phyloP scores from a whole-genome alignment of 1,139 yeast species.

The Geotrichum bryndzae region DNA sequence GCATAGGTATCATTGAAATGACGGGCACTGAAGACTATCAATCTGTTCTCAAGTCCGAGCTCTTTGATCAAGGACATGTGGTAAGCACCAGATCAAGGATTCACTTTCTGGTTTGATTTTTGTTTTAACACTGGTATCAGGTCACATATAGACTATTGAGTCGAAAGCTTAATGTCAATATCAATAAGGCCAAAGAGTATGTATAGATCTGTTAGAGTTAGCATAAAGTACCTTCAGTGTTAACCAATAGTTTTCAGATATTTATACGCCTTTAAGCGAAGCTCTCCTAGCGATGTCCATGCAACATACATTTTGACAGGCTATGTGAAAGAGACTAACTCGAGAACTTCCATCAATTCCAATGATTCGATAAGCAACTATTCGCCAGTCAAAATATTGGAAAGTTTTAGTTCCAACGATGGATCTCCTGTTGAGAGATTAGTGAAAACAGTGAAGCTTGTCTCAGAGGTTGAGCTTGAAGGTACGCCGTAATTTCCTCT shows the following conservation, averaged over 20 bases:
- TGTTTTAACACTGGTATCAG: conserved; percentile 6
- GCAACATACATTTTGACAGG: conserved; percentile 27
- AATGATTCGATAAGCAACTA: conserved; percentile 17
- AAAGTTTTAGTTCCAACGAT: conserved; percentile 8
- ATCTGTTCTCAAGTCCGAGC: conserved; percentile 12
- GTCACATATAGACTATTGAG: conserved; percentile 17
- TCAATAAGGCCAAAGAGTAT: conserved; percentile 17
- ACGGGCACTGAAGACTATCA: conserved; percentile 6
- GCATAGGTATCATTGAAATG: background rate
- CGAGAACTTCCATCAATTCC: background rate
- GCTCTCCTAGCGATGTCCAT: conserved; percentile 18
- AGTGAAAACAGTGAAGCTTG: conserved; percentile 6
- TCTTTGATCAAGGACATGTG: conserved; percentile 14
- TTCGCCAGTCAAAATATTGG: conserved; percentile 23
- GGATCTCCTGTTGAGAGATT: background rate
- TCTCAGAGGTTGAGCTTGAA: conserved; percentile 15
- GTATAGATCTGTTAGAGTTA: background rate
- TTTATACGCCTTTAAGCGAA: conserved; percentile 20
- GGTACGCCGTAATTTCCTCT: conserved; percentile 4
- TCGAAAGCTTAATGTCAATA: conserved; percentile 12
- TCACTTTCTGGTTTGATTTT: background rate
- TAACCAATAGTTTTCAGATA: conserved; percentile 6
- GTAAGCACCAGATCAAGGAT: conserved; percentile 9
- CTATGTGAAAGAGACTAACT: background rate
- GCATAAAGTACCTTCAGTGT: background rate